Base-by-base conservation (phyloP, 108 stramenopile genomes). In the Nitzschia sp. region DNA sequence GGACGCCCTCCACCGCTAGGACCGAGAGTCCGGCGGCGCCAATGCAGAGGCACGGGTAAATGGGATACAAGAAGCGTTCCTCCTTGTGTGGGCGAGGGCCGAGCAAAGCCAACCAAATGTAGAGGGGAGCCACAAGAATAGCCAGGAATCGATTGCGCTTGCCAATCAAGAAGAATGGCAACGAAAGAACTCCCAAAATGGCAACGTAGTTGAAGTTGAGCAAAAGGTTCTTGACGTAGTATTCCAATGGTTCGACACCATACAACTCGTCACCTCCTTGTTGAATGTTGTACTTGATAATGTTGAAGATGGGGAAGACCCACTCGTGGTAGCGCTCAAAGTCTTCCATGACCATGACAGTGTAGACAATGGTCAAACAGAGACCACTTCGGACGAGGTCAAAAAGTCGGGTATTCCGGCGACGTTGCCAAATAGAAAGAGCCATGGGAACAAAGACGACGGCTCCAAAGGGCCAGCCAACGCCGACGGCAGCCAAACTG, bases 401-500 rank as follows among this genome's bases (percentile, higher is more conserved):
- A 10, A 22, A 44, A 0, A 75, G 0, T 19, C 62, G 53, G 19
- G 21, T 11, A 53, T 54, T 57, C 0, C 52, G 12, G 62, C 78
- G 74, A 37, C 67, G 64, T 50, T 75, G 66, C 25, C 96, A 59
- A 53, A 94, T 75, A 67, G 80, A 71, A 22, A 95, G 48, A 34
- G 94, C 96, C 20, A 93, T 70, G 12, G 97, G 89, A 19, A 97
- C 76, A 80, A 97, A 96, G 37, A 98, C 63, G 40, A 95, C 68
- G 2, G 88, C 97, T 10, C 91, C 96, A 76, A 99, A 99, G 12
- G 98, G 98, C 98, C 98, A 99, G 29, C 97, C 97, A 14, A 91
- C 74, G 12, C 79, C 82, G 37, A 96, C 51, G 2, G 92, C 87
- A 19, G 95, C 89, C 10, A 84, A 8, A n/a, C 96, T 63, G 14